Evolutionary conservation across 257 asterid genomes (phyloP).

Genomic region (Coffea canephora): DNA sequence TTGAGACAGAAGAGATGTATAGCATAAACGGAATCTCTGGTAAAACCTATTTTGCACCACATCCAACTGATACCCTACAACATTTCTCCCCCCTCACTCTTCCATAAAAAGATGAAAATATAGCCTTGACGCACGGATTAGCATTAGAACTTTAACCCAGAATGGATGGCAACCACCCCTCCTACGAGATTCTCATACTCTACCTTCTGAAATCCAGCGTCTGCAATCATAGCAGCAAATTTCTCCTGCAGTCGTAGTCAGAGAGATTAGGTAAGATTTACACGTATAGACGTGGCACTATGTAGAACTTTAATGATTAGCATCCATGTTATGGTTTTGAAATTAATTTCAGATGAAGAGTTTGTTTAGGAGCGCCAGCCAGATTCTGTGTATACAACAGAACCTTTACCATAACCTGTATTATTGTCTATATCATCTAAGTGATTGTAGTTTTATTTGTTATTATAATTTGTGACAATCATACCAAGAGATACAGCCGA

Average conservation of each 20-base stretch:
- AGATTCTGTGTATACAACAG: not conserved
- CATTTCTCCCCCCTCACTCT: not conserved
- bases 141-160: constrained; percentile 68
- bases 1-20: not conserved
- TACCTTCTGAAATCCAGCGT: constrained; percentile 89
- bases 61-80: not conserved
- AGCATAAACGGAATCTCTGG: not conserved
- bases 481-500: not conserved
- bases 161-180: constrained; percentile 94
- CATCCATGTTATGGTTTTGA: no score
- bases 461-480: not conserved
- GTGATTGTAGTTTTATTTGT: not conserved
- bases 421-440: not conserved
- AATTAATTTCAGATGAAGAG: no score
- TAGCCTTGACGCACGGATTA: not conserved
- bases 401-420: no score
- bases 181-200: constrained; percentile 93
- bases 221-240: constrained; percentile 81
- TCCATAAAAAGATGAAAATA: not conserved
- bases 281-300: not conserved
- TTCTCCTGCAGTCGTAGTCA: constrained; percentile 54
- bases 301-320: not conserved
- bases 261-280: not conserved
- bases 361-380: not conserved
- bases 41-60: not conserved